Percentiles rank a stretch among this genome's conserved stretches.
Conservation (phyloP, 2,329 filamentous ascomycete genomes). For the Colletotrichum neosansevieriae region DNA sequence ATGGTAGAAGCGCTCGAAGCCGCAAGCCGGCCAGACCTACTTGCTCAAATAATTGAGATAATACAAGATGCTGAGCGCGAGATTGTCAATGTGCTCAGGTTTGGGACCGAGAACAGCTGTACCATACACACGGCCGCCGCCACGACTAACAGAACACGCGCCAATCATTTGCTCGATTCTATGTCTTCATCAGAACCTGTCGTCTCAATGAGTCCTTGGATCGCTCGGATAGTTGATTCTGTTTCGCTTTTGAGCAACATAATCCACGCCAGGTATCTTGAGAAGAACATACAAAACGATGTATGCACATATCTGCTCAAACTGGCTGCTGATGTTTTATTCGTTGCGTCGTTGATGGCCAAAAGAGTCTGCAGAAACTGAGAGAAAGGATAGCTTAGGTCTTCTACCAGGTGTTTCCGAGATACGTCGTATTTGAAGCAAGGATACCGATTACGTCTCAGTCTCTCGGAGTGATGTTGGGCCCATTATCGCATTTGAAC, state of each 20-base stretch:
- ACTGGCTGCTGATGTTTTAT: conserved; percentile 1
- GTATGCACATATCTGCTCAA: not conserved
- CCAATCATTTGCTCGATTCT: not conserved
- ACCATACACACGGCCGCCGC: conserved; percentile 21
- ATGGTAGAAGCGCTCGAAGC: conserved; percentile 30
- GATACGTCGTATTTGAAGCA: not conserved
- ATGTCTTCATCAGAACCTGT: not conserved
- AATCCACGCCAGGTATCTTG: conserved; percentile 1
- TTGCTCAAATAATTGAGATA: conserved; percentile 9
- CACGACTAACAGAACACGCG: not conserved
- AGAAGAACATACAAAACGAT: not conserved
- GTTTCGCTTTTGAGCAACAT: not conserved
- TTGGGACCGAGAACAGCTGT: conserved; percentile 38
- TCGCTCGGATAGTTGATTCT: not conserved
- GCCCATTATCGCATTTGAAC: no score
- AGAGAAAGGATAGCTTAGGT: conserved; percentile 1
- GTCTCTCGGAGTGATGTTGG: not conserved
- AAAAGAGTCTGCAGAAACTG: not conserved
- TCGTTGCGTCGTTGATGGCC: not conserved
- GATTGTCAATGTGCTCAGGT: conserved; percentile 34
- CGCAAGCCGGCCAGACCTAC: not conserved
- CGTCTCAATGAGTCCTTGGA: not conserved
- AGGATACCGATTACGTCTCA: not conserved
- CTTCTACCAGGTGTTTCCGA: not conserved
- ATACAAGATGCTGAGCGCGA: conserved; percentile 35